Evolutionary conservation across 345 rosid species (phyloP).

Genomic region (Brassica cretica): DNA sequence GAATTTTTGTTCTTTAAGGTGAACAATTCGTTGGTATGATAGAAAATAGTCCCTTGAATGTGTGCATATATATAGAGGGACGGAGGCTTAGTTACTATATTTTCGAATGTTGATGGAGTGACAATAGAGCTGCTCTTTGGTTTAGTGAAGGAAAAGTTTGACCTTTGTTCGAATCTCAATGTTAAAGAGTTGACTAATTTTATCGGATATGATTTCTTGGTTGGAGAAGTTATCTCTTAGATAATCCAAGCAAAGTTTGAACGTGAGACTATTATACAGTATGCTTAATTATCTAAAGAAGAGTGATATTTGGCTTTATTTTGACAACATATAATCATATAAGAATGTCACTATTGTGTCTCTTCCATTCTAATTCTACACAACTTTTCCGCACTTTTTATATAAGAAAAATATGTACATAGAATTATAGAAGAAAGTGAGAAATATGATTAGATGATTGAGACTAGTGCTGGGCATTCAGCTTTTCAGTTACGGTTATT

Average conservation of each 20-base stretch:
- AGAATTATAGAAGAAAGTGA: neutral
- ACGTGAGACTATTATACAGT: neutral
- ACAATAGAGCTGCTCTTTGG: neutral
- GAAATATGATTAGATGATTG: neutral
- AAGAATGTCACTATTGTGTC: neutral
- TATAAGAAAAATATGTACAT: neutral
- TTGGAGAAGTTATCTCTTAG: neutral
- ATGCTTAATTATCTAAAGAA: neutral
- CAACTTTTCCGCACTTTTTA: neutral
- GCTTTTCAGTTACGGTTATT: too few species aligned
- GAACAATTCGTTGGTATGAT: neutral
- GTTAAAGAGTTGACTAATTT: neutral
- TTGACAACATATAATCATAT: neutral
- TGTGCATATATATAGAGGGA: neutral
- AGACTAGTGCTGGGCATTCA: neutral
- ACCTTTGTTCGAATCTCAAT: neutral
- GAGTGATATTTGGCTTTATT: neutral
- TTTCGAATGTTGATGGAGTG: neutral
- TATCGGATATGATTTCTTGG: neutral
- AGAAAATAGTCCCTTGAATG: neutral
- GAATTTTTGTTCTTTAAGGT: neutral
- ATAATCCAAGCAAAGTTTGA: neutral
- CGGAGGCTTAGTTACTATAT: neutral
- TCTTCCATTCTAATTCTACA: neutral
- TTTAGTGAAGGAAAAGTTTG: neutral